Conservation (phyloP, 140 eudicot species). For the Erigeron philadelphicus region DNA sequence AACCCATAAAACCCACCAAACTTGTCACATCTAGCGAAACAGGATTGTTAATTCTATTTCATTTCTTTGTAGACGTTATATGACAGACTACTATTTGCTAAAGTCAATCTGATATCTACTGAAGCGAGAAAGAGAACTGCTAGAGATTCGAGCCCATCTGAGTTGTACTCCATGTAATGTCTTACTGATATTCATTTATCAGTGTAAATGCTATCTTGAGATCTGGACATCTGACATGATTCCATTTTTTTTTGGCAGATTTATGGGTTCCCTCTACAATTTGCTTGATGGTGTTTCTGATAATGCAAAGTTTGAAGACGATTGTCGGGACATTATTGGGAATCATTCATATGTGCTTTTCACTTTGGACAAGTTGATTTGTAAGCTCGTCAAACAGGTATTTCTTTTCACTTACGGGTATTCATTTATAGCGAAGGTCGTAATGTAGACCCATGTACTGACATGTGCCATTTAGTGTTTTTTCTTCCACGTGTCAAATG, state of each 20-base stretch:
- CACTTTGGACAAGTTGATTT: constrained; percentile 89
- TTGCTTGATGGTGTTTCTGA: constrained; percentile 91
- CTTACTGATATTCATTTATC: constrained; percentile 8
- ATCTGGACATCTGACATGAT: constrained; percentile 13
- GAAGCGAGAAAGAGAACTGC: constrained; percentile 50
- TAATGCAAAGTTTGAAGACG: constrained; percentile 88
- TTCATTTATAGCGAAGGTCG: neutral
- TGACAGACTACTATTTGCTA: constrained; percentile 73
- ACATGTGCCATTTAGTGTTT: neutral
- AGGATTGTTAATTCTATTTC: neutral
- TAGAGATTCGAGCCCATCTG: constrained; percentile 53
- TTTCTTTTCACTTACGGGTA: neutral
- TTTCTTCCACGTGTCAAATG: neutral
- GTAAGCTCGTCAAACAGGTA: constrained; percentile 92
- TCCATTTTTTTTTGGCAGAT: constrained; percentile 40
- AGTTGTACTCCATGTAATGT: constrained; percentile 62
- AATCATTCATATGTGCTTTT: constrained; percentile 87
- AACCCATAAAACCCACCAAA: too few species aligned
- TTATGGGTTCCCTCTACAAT: constrained; percentile 64
- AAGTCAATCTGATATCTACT: constrained; percentile 41
- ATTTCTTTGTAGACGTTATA: constrained; percentile 52
- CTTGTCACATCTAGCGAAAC: neutral
- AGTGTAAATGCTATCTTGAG: neutral
- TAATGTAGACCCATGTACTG: neutral
- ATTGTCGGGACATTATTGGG: constrained; percentile 83